Conservation (phyloP, 1,139 yeast genomes). For the Sugiyamaella novakii region DNA sequence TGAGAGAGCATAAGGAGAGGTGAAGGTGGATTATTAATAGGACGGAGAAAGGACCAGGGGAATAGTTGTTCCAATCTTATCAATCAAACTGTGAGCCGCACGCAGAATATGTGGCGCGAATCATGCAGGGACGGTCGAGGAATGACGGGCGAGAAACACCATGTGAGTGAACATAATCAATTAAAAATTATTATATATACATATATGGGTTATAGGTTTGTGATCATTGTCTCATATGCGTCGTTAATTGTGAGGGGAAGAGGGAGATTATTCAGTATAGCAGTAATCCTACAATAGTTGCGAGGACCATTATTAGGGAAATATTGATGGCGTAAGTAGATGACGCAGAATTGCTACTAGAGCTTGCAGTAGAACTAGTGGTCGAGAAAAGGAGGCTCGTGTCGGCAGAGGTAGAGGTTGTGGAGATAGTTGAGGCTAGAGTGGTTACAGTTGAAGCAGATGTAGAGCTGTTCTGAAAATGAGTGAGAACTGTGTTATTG, state of each 20-base stretch:
- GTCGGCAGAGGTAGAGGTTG: constrained; percentile 20
- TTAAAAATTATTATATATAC: too few species aligned
- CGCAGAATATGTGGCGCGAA: neutral
- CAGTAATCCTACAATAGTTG: constrained; percentile 1
- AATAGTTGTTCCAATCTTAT: neutral
- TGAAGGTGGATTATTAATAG: neutral
- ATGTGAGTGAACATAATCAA: too few species aligned
- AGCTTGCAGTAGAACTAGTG: constrained; percentile 14
- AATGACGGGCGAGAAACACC: too few species aligned
- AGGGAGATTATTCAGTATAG: too few species aligned
- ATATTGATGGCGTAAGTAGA: too few species aligned
- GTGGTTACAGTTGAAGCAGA: constrained; percentile 6
- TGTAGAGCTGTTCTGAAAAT: constrained; percentile 3
- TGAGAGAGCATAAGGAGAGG: too few species aligned
- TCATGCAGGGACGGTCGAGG: constrained; percentile 11
- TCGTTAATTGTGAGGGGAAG: too few species aligned
- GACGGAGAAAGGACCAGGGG: too few species aligned
- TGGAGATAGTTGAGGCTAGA: constrained; percentile 12
- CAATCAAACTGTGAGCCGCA: constrained; percentile 2
- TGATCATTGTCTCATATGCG: too few species aligned
- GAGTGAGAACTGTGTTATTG: constrained; percentile 6
- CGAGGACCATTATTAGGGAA: constrained; percentile 1
- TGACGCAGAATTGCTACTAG: constrained; percentile 7
- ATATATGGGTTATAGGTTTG: neutral
- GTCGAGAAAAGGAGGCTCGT: constrained; percentile 3